Base-by-base conservation (phyloP, 768 basidiomycete genomes). In the Leccinum aurantiacum region DNA sequence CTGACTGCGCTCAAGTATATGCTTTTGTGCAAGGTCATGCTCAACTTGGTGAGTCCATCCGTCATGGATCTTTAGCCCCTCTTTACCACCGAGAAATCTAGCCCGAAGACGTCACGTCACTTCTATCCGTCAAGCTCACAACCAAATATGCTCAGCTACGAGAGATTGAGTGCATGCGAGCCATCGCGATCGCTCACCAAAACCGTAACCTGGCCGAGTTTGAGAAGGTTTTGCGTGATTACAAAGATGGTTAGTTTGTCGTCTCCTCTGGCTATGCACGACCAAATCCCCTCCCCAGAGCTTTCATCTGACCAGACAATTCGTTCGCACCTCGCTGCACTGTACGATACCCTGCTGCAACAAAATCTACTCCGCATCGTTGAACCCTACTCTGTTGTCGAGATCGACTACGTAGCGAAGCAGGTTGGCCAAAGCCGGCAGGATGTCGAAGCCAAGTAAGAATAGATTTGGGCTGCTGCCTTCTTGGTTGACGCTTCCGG, bases 11-110 rank as follows among this genome's bases (percentile, higher is more conserved):
- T 99, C 64, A 98, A 99, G 76, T 98, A 99, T 75, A 97, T 98
- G 96, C 81, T 98, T 15, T 74, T 98, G 49, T 99, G 97, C 76
- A 98, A 99, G 73, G 89, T 99, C 71, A 99, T 99, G 96, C 80
- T 98, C 63, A 94, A 94, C 69, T 74, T 96, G 70, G 95, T 96
- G 60, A 63, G 88, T 80, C 50, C 27, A 22, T 55, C 44, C 29
- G 6, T 27, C n/a, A 17, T 22, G 22, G 4, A 46, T 35, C 51
- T 11, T 13, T 5, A 33, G 15, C 17, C 15, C 10, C 15, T 47
- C 25, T 41, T 52, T 9, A 62, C 29, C 33, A 6, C 33, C 58
- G 29, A 44, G 27, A 53, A 22, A 47, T 49, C 58, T 48, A 98
- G 95, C 89, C 95, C 0, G 96, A 98, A 72, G 97, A 99, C 68